Base-by-base conservation (phyloP, 2,329 filamentous ascomycete species). In the Alternaria dauci region DNA sequence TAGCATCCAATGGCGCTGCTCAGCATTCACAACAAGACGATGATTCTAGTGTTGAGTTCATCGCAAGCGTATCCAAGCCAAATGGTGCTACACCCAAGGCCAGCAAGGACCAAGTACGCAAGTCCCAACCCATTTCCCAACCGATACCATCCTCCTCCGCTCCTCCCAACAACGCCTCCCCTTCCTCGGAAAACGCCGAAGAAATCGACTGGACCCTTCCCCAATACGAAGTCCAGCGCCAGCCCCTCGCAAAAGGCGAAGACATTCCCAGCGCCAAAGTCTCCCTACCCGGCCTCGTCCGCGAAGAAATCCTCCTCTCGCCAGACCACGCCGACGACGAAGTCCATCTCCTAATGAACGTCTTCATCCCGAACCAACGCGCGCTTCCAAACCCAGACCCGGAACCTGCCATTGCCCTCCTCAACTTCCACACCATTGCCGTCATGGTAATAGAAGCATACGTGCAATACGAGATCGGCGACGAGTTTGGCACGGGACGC, bases 281-380 rank as follows among this genome's bases (percentile, higher is more conserved):
- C 51, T 74, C 80, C 62, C 52, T 79, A 66, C 71, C 80, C 65
- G 63, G 78, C 66, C 56, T 82, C 66, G 38, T 78, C 55, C 61
- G 75, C 67, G 70, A 78, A 71, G 60, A 66, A n/a, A 38, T 78
- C 3, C 39, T 70, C 4, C 69, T 78, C 1, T 67, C 66, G 0
- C 58, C 64, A 8, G 74, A 77, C 47, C 70, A 75, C 41, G 26
- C 58, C 0, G 50, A 55, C 0, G 64, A 73, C 43, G 73, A 77
- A 59, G 59, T 66, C 23, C 62, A 70, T 23, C 66, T 78, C 8
- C 57, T 78, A 14, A 20, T 67, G n/a, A 18, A 69, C 26, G 32
- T 77, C 12, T 78, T 78, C 65, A 58, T 78, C 2, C 73, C 73
- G 14, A 43, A 30, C 3, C 74, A 77, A 25, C 62, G 64, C 25